These are phyloP conservation scores for Fusarium goolgardi DNA, from an alignment of 2,329 filamentous ascomycete species.

Conservation along the genomic window DNA sequence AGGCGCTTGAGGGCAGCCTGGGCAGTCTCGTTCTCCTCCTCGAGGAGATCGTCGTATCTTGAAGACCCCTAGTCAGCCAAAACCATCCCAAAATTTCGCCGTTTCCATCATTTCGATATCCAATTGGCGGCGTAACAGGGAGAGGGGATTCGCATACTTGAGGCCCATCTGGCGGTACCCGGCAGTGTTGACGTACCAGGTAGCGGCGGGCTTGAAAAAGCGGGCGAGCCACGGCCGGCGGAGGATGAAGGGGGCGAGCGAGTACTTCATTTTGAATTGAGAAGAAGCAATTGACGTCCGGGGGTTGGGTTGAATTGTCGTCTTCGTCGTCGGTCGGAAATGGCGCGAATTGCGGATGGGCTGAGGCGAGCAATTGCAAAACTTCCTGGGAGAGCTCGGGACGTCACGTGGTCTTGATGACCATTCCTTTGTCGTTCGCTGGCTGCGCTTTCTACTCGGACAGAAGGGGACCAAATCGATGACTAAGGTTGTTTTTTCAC, in stretches of 20 bases:
- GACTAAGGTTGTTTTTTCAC: conserved; percentile 3
- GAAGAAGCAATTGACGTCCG: conserved; percentile 47
- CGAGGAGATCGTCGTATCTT: conserved; percentile 93
- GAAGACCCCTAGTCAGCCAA: conserved; percentile 41
- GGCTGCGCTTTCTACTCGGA: conserved; percentile 29
- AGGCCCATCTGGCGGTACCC: conserved; percentile 95
- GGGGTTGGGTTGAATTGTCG: conserved; percentile 23
- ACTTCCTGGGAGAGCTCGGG: conserved; percentile 49
- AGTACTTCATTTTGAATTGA: conserved; percentile 71
- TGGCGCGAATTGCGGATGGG: conserved; percentile 53
- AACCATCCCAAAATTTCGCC: conserved; percentile 5
- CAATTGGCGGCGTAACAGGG: conserved; percentile 38
- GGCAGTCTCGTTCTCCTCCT: conserved; percentile 89
- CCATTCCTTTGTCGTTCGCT: conserved; percentile 45
- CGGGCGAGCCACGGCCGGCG: conserved; percentile 87
- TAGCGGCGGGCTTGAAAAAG: conserved; percentile 81
- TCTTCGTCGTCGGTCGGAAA: conserved; percentile 46
- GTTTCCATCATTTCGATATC: conserved; percentile 4
- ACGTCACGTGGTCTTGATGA: conserved; percentile 53
- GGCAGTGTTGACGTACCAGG: conserved; percentile 89
- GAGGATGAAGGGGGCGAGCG: conserved; percentile 78
- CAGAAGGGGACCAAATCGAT: conserved; percentile 21
- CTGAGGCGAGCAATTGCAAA: conserved; percentile 47
- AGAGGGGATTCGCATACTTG: conserved; percentile 67
- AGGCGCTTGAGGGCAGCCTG: conserved; percentile 92